Evolutionary conservation across 768 basidiomycete species (phyloP).

Genomic region (Hygrocybe coccinea): DNA sequence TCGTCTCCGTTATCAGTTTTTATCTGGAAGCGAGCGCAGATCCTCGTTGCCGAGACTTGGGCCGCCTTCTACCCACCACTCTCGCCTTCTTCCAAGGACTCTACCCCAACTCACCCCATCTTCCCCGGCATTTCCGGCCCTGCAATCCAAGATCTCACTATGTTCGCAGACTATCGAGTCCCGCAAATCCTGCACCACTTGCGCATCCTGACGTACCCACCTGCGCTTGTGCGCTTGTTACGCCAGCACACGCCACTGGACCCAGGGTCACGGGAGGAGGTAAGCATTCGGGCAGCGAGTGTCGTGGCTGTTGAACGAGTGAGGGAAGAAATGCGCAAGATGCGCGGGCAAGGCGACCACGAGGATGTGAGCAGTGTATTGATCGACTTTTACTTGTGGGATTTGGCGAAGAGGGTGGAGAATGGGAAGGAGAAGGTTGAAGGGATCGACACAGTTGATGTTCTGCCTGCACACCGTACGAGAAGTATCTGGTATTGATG

Average conservation of each 20-base stretch:
- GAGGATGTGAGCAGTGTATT: conserved; percentile 64
- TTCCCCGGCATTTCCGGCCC: conserved; percentile 58
- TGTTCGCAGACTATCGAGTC: conserved; percentile 93
- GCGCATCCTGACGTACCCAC: conserved; percentile 66
- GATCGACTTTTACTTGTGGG: conserved; percentile 91
- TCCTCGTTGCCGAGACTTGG: conserved; percentile 88
- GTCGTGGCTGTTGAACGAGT: conserved; percentile 76
- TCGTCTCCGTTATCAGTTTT: conserved; percentile 43
- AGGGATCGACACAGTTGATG: conserved; percentile 49
- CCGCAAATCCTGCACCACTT: conserved; percentile 88
- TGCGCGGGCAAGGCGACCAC: conserved; percentile 20
- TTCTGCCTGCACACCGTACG: conserved; percentile 72
- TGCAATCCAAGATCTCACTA: conserved; percentile 69
- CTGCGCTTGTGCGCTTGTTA: conserved; percentile 51
- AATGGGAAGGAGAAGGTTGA: conserved; percentile 53
- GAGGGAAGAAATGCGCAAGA: conserved; percentile 50
- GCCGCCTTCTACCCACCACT: conserved; percentile 77
- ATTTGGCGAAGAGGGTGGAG: conserved; percentile 74
- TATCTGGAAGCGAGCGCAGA: conserved; percentile 90
- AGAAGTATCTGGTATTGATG: conserved; percentile 81
- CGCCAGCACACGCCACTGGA: conserved; percentile 39
- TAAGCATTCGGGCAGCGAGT: conserved; percentile 76
- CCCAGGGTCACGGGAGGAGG: conserved; percentile 62
- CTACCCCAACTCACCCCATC: conserved; percentile 51
- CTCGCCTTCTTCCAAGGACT: conserved; percentile 17